Base-by-base conservation (phyloP, 2,329 filamentous ascomycete species). In the Fusarium lyarnte region DNA sequence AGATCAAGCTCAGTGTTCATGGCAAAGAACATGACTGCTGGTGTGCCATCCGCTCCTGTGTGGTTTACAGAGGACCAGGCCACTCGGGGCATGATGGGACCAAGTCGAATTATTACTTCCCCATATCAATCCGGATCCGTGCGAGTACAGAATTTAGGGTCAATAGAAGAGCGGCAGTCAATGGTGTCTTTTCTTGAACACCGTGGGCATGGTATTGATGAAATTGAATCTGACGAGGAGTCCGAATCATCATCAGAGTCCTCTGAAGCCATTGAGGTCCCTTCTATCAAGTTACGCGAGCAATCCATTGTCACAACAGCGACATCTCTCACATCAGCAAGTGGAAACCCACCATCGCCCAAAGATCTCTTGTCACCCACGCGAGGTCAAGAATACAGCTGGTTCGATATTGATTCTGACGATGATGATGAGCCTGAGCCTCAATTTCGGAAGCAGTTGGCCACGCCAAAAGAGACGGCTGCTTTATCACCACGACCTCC, bases 21-120 rank as follows among this genome's bases (percentile, higher is more conserved):
- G 31, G 82, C 86, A 19, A 87, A 81, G 75, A 85, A 84, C 63
- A 85, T 89, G 83, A 87, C 87, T 10, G 84, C 87, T 27, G 87
- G 87, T 13, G 75, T 81, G 13, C 87, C 88, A 2, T 78, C 79
- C 16, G 78, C 78, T 39, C 76, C 78, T 6, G 75, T 86, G 21
- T 80, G 81, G 9, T 76, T 76, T 21, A 76, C 79, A 10, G 79
- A 80, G 57, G 70, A 70, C 38, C 66, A 70, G 19, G 49, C 53
- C 35, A 58, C 49, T 39, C 67, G 72, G 31, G 70, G 59, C 8
- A 58, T 66, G 51, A 54, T 72, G 33, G 66, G 70, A 35, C 63
- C 74, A 5, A 65, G 68, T 13, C 76, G 78, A 35, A 62, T 74
- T 8, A 62, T 66, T 10, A 74, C 74, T 31, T 77, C 77, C 3